A percentile compares a stretch with the other conserved stretches of the same genome.
Evolutionary conservation across 148 eudicot genomes (phyloP).

Genomic region (Amaranthus palmeri): DNA sequence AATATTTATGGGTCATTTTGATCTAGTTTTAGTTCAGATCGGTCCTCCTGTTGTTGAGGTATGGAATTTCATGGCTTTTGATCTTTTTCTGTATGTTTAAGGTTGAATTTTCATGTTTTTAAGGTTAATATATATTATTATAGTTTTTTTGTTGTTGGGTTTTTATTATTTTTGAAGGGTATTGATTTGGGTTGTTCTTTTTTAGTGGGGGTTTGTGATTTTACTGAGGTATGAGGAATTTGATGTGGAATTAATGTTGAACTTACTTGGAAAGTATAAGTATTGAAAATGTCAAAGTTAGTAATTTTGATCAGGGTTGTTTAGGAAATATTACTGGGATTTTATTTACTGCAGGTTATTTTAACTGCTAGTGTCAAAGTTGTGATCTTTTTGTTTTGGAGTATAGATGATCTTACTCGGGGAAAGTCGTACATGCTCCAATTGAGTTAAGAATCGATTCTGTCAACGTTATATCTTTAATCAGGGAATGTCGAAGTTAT

Average conservation of each 20-base stretch:
- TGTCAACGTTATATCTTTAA: no score
- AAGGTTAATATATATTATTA: no score
- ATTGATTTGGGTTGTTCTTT: not conserved
- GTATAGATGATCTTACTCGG: not conserved
- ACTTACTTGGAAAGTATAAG: not conserved
- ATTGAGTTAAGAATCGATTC: no score
- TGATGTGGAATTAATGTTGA: not conserved
- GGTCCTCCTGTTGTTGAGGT: constrained; percentile 25
- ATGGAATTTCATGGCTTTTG: not conserved
- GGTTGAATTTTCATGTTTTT: not conserved
- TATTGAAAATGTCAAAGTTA: not conserved
- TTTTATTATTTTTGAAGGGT: not conserved
- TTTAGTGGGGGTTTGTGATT: not conserved
- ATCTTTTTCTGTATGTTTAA: not conserved
- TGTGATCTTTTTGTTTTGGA: not conserved
- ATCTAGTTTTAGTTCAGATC: constrained; percentile 24
- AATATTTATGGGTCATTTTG: constrained; percentile 24
- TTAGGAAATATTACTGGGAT: not conserved
- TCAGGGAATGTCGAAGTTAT: no score
- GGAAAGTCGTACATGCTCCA: no score
- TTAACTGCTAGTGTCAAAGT: no score
- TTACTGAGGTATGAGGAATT: not conserved
- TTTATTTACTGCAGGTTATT: not conserved
- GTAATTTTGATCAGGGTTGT: not conserved
- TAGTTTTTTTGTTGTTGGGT: not conserved